Conservation (phyloP, 176 grass and related monocot species). For the Metroxylon sagu region DNA sequence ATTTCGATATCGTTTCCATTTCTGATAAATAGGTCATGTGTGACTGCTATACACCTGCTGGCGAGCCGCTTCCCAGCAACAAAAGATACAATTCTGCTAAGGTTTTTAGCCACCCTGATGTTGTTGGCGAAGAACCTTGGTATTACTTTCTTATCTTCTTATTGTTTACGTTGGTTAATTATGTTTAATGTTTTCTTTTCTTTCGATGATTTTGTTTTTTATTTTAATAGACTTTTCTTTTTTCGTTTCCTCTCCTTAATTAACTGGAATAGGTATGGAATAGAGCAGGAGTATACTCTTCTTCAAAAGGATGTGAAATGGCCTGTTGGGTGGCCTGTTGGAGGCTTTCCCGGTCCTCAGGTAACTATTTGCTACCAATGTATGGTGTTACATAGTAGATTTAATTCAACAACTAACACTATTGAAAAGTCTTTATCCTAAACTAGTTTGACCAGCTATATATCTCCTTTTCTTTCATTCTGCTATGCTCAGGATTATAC, state of each 20-base stretch:
- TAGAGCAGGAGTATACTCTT: slow-evolving; percentile 16
- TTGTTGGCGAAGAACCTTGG: slow-evolving; percentile 66
- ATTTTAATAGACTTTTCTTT: no score
- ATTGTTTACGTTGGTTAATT: background rate
- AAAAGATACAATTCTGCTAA: slow-evolving; percentile 77
- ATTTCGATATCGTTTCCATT: slow-evolving; percentile 1
- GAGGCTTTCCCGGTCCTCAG: slow-evolving; percentile 37
- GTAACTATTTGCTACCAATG: slow-evolving; percentile 13
- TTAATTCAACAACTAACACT: no score
- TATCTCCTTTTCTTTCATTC: no score
- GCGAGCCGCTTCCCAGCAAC: slow-evolving; percentile 68
- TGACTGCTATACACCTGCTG: slow-evolving; percentile 91
- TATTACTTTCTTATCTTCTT: slow-evolving; percentile 11
- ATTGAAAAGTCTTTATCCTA: no score
- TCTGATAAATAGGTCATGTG: slow-evolving; percentile 64
- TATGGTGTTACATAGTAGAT: background rate
- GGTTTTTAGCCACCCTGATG: slow-evolving; percentile 62
- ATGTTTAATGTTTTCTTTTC: background rate
- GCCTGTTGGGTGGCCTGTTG: slow-evolving; percentile 10
- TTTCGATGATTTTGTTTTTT: no score
- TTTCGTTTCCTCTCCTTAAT: no score
- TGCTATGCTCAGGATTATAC: no score
- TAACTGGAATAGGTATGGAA: slow-evolving; percentile 1
- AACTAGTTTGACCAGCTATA: no score
- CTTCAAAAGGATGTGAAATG: slow-evolving; percentile 12